Conservation (phyloP, 2,329 filamentous ascomycete species). For the Periglandula ipomoeae region DNA sequence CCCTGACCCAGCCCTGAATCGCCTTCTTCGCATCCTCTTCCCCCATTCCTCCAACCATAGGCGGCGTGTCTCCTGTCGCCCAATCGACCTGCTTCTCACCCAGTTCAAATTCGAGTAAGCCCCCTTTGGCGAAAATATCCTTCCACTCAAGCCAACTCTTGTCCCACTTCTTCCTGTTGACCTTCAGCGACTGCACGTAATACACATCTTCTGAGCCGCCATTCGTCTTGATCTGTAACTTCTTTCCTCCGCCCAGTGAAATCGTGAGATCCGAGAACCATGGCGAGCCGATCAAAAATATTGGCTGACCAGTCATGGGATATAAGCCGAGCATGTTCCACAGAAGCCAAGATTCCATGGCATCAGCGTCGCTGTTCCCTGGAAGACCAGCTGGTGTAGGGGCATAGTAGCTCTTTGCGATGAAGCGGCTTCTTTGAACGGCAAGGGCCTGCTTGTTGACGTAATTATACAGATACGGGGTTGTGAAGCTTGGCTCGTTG, state of each 20-base stretch:
- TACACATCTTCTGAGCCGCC: constrained; percentile 39
- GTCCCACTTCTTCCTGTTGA: constrained; percentile 55
- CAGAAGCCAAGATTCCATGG: constrained; percentile 59
- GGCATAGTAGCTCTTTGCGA: constrained; percentile 57
- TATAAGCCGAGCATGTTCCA: constrained; percentile 63
- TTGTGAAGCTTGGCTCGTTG: constrained; percentile 52
- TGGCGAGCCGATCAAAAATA: constrained; percentile 62
- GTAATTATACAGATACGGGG: constrained; percentile 62
- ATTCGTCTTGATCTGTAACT: constrained; percentile 42
- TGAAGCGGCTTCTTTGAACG: constrained; percentile 47
- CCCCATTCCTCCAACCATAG: constrained; percentile 41
- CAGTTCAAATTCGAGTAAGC: constrained; percentile 55
- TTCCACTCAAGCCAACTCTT: constrained; percentile 58
- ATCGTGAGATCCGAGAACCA: constrained; percentile 55
- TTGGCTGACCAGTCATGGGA: constrained; percentile 58
- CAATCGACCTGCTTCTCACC: constrained; percentile 43
- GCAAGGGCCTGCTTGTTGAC: constrained; percentile 52
- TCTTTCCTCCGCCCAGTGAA: constrained; percentile 44
- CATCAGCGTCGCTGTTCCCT: constrained; percentile 62
- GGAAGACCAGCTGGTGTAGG: constrained; percentile 51
- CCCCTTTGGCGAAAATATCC: constrained; percentile 56
- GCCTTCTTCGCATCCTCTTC: constrained; percentile 8
- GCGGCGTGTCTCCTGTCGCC: constrained; percentile 50
- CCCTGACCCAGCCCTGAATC: constrained; percentile 6
- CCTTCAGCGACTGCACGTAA: constrained; percentile 56